Base-by-base conservation (phyloP, 2,329 filamentous ascomycete species). In the Ascochyta viciae-villosae region DNA sequence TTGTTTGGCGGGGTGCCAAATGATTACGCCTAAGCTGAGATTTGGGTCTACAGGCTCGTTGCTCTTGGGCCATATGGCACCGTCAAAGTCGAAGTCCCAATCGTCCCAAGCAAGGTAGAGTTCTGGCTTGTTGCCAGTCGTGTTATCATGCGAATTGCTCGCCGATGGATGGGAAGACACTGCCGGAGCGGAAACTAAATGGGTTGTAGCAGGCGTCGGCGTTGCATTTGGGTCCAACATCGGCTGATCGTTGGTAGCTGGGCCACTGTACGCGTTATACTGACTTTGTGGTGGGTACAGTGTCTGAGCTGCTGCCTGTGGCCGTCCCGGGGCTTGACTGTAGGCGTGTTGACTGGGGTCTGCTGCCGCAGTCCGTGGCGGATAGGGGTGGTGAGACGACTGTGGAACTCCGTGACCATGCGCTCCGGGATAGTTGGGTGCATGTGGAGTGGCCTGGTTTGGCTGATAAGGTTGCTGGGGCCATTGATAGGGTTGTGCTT, bases 11-110 rank as follows among this genome's bases (percentile, higher is more conserved):
- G 79, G 74, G 40, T 77, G 76, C 78, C 77, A 81, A n/a, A 69
- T 70, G 16, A 81, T 80, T 12, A 77, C 68, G 22, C 80, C 80
- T 16, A 82, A 65, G 60, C 80, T 81, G 12, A 81, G 65, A 24
- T 73, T 68, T 4, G 75, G 72, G 50, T 80, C 72, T 33, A 81
- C 75, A 12, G 77, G 74, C 35, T 81, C 77, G 19, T 78, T 78
- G 51, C 76, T 74, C 56, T 78, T 76, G 7, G 76, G 74, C 71
- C 74, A 81, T 48, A 78, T 78, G 12, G 78, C 75, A 33, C 73
- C 77, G 37, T 80, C 78, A 35, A 77, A 81, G 26, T 76, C 77
- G 23, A 76, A 75, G 45, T 81, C 78, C 68, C 75, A 77, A 43
- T 76, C 74, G 47, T 76, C 74, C 65, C 68, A 71, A 6, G 65